phyloP scores from a whole-genome alignment of 441 rosid genomes.

The Adansonia grandidieri region DNA sequence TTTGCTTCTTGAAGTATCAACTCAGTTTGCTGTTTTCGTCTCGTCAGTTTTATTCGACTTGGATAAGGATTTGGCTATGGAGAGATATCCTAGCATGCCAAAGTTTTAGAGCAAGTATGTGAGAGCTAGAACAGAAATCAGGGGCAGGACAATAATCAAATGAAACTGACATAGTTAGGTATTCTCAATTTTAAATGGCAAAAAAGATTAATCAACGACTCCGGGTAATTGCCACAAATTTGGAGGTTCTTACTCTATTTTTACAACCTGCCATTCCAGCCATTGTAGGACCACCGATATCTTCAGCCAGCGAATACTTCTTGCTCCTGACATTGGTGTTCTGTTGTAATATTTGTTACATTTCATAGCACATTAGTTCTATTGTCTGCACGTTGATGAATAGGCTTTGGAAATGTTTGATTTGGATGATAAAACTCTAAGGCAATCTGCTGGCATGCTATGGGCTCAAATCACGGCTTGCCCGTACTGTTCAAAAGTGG shows the following conservation, averaged over 20 bases:
- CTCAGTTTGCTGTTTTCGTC: not conserved
- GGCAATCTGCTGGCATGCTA: not conserved
- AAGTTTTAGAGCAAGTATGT: not conserved
- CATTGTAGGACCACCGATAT: not conserved
- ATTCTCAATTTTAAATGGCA: not conserved
- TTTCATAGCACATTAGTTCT: not conserved
- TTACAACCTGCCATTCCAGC: not conserved
- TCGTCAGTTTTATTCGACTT: not conserved
- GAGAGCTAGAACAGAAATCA: not conserved
- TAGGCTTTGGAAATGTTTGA: not conserved
- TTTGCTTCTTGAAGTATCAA: constrained; percentile 1
- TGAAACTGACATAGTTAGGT: not conserved
- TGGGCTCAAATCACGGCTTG: not conserved
- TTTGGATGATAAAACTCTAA: not conserved
- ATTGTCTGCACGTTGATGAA: not conserved
- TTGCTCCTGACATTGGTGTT: not conserved
- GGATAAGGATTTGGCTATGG: not conserved
- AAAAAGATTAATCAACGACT: not conserved
- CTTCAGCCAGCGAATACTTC: not conserved
- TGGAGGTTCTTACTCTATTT: not conserved
- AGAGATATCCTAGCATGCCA: not conserved
- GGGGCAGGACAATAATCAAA: not conserved
- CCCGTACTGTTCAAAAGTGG: not conserved
- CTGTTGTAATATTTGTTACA: not conserved
- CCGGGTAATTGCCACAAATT: not conserved